Evolutionary conservation across 2,329 filamentous ascomycete species (phyloP).

Genomic region (Fusarium sp.): DNA sequence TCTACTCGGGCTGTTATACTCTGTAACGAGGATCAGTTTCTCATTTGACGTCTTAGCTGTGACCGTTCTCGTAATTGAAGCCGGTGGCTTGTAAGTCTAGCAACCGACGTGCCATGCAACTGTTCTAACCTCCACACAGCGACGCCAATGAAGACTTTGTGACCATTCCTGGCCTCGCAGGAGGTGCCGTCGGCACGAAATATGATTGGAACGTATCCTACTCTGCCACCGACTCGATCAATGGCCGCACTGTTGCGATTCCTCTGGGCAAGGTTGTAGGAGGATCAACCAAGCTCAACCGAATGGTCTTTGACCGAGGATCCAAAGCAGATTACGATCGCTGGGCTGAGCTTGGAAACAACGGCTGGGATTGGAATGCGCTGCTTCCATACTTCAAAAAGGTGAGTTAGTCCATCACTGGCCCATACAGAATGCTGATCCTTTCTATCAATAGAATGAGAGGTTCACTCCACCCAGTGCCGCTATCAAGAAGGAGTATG

Average conservation of each 20-base stretch:
- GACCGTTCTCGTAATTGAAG: constrained; percentile 36
- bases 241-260: constrained; percentile 26
- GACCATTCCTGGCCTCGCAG: constrained; percentile 36
- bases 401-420: constrained; percentile 26
- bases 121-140: constrained; percentile 2
- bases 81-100: constrained; percentile 34
- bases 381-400: constrained; percentile 58
- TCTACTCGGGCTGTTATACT: neutral
- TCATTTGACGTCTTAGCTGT: constrained; percentile 7
- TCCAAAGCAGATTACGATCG: constrained; percentile 53
- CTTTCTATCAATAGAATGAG: constrained; percentile 29
- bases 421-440: neutral
- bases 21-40: neutral
- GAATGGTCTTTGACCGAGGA: constrained; percentile 51
- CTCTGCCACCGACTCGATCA: constrained; percentile 9
- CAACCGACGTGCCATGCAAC: accelerated
- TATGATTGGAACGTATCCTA: constrained; percentile 40
- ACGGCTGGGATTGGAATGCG: constrained; percentile 51
- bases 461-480: constrained; percentile 22
- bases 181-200: constrained; percentile 37
- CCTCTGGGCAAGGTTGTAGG: constrained; percentile 50
- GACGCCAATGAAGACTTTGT: constrained; percentile 34
- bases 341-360: constrained; percentile 57
- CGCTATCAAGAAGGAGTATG: constrained; percentile 26
- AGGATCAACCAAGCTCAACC: constrained; percentile 54